Evolutionary conservation across 148 eudicot species (phyloP).

Genomic region (Beta vulgaris): DNA sequence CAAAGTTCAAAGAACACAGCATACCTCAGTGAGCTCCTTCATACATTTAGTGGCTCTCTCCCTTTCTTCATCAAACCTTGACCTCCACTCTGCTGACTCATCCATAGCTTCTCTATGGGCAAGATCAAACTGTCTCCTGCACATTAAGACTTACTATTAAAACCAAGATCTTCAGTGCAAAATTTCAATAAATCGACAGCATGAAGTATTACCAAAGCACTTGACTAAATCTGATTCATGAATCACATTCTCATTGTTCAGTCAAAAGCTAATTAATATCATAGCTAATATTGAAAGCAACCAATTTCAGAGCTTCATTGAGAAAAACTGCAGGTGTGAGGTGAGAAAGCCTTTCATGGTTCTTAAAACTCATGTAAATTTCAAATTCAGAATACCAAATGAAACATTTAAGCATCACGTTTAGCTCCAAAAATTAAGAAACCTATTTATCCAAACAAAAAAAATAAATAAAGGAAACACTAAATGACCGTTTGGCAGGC

Average conservation of each 20-base stretch:
- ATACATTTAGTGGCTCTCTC: conserved; percentile 47
- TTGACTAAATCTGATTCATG: not conserved
- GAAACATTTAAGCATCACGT: no score
- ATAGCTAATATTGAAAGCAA: not conserved
- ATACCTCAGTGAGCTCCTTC: conserved; percentile 54
- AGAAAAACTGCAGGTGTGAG: no score
- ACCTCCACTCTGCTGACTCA: conserved; percentile 97
- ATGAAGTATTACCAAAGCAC: not conserved
- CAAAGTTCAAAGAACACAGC: not conserved
- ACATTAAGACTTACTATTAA: conserved; percentile 6
- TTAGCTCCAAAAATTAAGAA: no score
- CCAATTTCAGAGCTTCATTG: not conserved
- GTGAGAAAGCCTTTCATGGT: no score
- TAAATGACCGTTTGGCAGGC: no score
- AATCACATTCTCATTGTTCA: not conserved
- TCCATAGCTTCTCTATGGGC: conserved; percentile 92
- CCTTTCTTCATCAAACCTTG: conserved; percentile 65
- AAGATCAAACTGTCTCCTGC: conserved; percentile 83
- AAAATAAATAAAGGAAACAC: no score
- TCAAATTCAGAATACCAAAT: no score
- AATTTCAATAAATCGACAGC: no score
- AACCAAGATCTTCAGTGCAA: not conserved
- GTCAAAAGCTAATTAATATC: not conserved
- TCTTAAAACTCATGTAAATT: no score
- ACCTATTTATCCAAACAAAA: no score